Evolutionary conservation across 768 basidiomycete species (phyloP).

Genomic region (Leccinum rimulosum): DNA sequence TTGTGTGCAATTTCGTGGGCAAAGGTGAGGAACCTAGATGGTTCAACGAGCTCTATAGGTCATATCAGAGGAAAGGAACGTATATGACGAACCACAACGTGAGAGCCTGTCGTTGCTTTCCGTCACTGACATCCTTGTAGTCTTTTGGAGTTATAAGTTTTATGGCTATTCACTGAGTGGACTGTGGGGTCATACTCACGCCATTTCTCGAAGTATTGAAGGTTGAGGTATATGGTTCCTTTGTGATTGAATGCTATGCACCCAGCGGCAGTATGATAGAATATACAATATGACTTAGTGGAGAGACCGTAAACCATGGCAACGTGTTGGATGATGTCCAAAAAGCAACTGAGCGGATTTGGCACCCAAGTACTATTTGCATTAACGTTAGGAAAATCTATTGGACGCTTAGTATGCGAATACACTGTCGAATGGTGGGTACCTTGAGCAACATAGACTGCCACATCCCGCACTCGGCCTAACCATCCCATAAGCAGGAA

Average conservation of each 20-base stretch:
- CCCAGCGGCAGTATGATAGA: constrained; percentile 66
- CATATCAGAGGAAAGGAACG: not conserved
- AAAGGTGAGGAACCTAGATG: not conserved
- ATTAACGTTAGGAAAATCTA: constrained; percentile 53
- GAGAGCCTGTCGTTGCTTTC: not conserved
- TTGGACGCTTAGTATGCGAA: not conserved
- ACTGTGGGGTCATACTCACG: constrained; percentile 59
- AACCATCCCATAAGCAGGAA: not conserved
- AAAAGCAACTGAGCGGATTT: constrained; percentile 61
- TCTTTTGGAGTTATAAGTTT: not conserved
- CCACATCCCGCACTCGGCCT: constrained; percentile 57
- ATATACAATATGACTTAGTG: constrained; percentile 69
- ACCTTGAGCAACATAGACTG: constrained; percentile 62
- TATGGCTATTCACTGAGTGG: not conserved
- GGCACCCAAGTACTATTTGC: constrained; percentile 48
- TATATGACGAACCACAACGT: not conserved
- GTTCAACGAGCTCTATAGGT: not conserved
- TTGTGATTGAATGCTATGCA: constrained; percentile 92
- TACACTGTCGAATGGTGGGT: not conserved
- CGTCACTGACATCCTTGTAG: constrained; percentile 1
- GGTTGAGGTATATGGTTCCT: constrained; percentile 81
- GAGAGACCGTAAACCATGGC: constrained; percentile 71
- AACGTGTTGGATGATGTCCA: constrained; percentile 61
- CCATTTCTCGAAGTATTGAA: constrained; percentile 80
- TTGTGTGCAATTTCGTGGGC: not conserved